Evolutionary conservation across 225 moss, liverwort and hornwort species (phyloP).

Genomic region (Polytrichum formosum): DNA sequence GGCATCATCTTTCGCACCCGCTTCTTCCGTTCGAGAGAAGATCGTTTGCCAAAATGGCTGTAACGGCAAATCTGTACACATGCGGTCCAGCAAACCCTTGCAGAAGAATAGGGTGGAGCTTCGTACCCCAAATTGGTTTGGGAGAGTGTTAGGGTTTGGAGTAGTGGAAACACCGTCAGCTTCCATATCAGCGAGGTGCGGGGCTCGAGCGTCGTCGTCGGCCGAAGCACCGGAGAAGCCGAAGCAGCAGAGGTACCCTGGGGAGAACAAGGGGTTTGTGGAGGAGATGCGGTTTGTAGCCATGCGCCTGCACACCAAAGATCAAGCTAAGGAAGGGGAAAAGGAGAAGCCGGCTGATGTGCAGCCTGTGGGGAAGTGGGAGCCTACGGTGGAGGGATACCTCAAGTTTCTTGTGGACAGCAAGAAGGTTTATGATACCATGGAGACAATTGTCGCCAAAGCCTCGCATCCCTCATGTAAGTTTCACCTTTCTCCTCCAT

Average conservation of each 20-base stretch:
- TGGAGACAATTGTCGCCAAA: slow-evolving; percentile 78
- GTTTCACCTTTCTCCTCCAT: slow-evolving; percentile 7
- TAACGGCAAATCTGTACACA: slow-evolving; percentile 4
- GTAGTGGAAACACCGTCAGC: slow-evolving; percentile 13
- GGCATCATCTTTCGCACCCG: slow-evolving; percentile 12
- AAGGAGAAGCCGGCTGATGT: slow-evolving; percentile 67
- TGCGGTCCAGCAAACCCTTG: slow-evolving; percentile 10
- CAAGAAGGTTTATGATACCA: slow-evolving; percentile 81
- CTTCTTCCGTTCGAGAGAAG: slow-evolving; percentile 27
- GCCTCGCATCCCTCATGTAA: slow-evolving; percentile 88
- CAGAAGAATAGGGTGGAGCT: slow-evolving; percentile 28
- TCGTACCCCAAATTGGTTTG: slow-evolving; percentile 28
- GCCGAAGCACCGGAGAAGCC: slow-evolving; percentile 25
- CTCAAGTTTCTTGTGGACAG: slow-evolving; percentile 78
- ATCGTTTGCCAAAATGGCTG: slow-evolving; percentile 9
- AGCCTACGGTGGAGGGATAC: slow-evolving; percentile 63
- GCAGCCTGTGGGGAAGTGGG: slow-evolving; percentile 89
- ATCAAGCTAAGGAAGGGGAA: slow-evolving; percentile 83
- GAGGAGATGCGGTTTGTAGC: slow-evolving; percentile 99
- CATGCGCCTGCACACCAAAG: slow-evolving; percentile 96
- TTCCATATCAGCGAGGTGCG: slow-evolving; percentile 20
- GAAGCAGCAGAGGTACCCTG: slow-evolving; percentile 61
- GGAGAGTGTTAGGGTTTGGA: slow-evolving; percentile 46
- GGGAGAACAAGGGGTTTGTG: slow-evolving; percentile 88
- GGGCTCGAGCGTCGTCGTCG: slow-evolving; percentile 66